These are phyloP conservation scores for Ascochyta clinopodiicola DNA, from an alignment of 2,329 filamentous ascomycete species.

Conservation along the genomic window DNA sequence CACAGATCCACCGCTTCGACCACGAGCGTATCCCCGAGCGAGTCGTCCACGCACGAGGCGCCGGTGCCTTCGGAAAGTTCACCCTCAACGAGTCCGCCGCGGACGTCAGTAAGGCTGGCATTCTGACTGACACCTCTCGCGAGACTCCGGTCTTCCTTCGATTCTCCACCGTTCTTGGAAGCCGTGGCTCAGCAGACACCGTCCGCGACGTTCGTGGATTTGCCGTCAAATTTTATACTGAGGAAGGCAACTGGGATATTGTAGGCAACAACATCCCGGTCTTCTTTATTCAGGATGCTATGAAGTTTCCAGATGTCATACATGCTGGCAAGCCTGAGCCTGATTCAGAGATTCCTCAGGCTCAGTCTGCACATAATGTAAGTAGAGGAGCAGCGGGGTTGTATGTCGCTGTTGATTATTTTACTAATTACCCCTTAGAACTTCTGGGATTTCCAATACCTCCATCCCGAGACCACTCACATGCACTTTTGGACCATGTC, in stretches of 20 bases:
- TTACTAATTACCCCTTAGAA: background rate
- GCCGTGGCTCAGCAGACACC: constrained; percentile 77
- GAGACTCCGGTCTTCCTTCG: constrained; percentile 73
- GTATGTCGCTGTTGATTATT: too few species aligned
- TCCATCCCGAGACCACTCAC: constrained; percentile 75
- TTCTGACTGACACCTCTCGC: constrained; percentile 72
- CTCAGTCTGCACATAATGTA: constrained; percentile 69
- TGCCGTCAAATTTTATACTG: constrained; percentile 77
- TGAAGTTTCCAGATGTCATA: constrained; percentile 75
- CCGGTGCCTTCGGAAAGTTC: constrained; percentile 71
- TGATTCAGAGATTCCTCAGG: constrained; percentile 73
- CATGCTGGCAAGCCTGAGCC: constrained; percentile 72
- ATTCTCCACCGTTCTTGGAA: constrained; percentile 80
- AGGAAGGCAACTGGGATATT: constrained; percentile 79
- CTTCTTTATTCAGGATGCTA: constrained; percentile 77
- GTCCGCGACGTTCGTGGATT: constrained; percentile 85
- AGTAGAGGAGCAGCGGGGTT: too few species aligned
- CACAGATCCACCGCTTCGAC: constrained; percentile 75
- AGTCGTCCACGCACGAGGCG: constrained; percentile 71
- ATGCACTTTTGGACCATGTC: constrained; percentile 84
- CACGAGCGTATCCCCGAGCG: constrained; percentile 74
- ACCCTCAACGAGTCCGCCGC: constrained; percentile 68
- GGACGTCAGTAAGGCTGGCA: constrained; percentile 68
- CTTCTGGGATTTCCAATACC: constrained; percentile 36
- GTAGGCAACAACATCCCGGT: constrained; percentile 78